Base-by-base conservation (phyloP, 1,284 basidiomycete species). In the Porodaedalea pini region DNA sequence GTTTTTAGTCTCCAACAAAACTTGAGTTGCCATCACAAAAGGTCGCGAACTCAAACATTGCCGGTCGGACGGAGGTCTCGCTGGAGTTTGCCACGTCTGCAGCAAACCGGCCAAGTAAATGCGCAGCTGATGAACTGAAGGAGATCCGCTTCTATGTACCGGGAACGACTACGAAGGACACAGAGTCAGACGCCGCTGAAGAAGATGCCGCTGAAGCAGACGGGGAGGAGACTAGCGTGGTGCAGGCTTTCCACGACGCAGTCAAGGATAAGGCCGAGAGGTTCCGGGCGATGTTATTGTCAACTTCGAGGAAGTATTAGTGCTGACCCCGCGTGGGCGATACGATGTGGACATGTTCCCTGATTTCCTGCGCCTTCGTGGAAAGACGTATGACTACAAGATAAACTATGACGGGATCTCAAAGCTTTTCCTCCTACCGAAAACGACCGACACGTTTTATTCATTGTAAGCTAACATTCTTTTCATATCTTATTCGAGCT, bases 301-400 rank as follows among this genome's bases (percentile, higher is more conserved):
- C 66, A 92, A 93, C 67, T 98, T 99, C 68, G 92, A 95, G 68
- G 97, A 99, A 65, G 90, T 98, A 15, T 83, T 97, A n/a, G 92
- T 99, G 4, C 81, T 96, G 54, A 99, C 97, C 0, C 97, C 97
- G 21, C 84, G 94, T 78, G 96, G 96, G 57, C 88, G 94, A 59
- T 98, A 96, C 73, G 95, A 98, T 66, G 88, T 99, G 71, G 97
- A 99, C 74, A 95, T 99, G 87, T 98, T 94, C 79, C 85, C 87
- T 40, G 90, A 93, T 48, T 98, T 96, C 74, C 73, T 99, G 66
- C 88, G 97, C 41, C 76, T 99, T 31, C 88, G 95, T 40, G 97
- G 97, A 60, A 98, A 98, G 76, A 98, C 94, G 2, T 99, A 99
- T 75, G 97, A 99, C 74, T 99, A 99, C 81, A 97, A 98, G 74